Percentiles rank a stretch among this genome's conserved stretches.
Evolutionary conservation across 352 stramenopile species (phyloP).

Genomic region (Globisporangium radiosum): DNA sequence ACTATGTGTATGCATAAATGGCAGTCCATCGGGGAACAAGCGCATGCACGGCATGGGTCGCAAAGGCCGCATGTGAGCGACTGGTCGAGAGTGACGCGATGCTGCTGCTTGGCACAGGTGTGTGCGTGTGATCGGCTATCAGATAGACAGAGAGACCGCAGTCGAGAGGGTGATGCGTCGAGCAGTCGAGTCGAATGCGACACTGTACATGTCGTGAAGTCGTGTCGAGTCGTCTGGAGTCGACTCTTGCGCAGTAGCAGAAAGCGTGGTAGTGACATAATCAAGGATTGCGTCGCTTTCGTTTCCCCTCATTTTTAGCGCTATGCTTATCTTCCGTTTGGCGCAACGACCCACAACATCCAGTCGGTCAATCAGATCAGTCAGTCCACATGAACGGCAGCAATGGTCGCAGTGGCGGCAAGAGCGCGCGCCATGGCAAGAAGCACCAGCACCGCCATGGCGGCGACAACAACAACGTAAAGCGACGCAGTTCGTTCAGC

Average conservation of each 20-base stretch:
- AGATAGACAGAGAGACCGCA: not conserved
- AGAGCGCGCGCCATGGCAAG: constrained; percentile 1
- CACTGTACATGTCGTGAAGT: no score
- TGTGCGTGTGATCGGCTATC: not conserved
- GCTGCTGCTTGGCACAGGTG: no score
- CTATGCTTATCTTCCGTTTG: not conserved
- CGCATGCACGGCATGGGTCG: constrained; percentile 41
- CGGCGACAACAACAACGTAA: not conserved
- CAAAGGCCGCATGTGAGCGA: constrained; percentile 36
- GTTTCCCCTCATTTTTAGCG: not conserved
- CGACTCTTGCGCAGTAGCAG: no score
- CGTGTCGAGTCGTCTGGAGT: no score
- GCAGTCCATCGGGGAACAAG: constrained; percentile 24
- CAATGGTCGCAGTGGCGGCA: not conserved
- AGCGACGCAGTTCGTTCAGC: constrained; percentile 8
- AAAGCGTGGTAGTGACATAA: not conserved
- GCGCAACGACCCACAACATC: no score
- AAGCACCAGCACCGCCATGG: constrained; percentile 2
- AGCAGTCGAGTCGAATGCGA: no score
- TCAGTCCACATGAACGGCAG: constrained; percentile 4
- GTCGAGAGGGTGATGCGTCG: not conserved
- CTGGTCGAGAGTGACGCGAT: no score
- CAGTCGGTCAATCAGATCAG: not conserved
- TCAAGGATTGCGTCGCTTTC: not conserved
- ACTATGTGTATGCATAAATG: constrained; percentile 1